Percentiles rank a stretch among this genome's conserved stretches.
Conservation (phyloP, 441 rosid species). For the Mallotus repandus region DNA sequence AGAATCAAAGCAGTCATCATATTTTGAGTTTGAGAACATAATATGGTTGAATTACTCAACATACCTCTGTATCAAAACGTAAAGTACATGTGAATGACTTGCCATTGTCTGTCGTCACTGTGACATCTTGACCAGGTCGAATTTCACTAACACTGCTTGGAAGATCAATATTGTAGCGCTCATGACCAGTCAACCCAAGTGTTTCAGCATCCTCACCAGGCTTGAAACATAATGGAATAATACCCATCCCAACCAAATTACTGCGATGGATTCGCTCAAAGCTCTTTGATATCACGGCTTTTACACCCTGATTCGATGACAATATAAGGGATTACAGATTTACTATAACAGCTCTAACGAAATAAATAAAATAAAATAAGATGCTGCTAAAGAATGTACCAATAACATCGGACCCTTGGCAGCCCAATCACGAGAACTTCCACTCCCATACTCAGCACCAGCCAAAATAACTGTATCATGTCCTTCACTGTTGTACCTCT, state of each 20-base stretch:
- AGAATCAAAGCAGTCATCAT: background rate
- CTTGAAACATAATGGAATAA: constrained; percentile 80
- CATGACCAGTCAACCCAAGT: constrained; percentile 81
- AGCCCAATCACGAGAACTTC: constrained; percentile 98
- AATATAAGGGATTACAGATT: background rate
- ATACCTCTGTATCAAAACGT: constrained; percentile 91
- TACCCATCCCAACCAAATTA: constrained; percentile 92
- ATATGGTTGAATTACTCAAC: background rate
- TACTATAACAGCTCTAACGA: background rate
- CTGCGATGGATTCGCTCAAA: constrained; percentile 91
- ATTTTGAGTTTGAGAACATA: background rate
- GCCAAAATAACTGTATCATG: constrained; percentile 73
- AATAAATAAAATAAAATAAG: constrained; percentile 2
- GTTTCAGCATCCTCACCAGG: constrained; percentile 80
- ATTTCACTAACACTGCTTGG: constrained; percentile 64
- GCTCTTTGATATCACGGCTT: constrained; percentile 90
- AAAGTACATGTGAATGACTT: constrained; percentile 69
- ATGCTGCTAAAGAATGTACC: constrained; percentile 40
- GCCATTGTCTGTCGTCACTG: constrained; percentile 62
- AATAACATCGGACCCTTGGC: constrained; percentile 96
- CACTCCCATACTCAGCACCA: constrained; percentile 93
- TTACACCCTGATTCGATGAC: constrained; percentile 59
- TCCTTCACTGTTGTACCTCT: constrained; percentile 76
- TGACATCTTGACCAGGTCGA: constrained; percentile 86
- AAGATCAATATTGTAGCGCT: constrained; percentile 66